phyloP scores from a whole-genome alignment of 2,329 filamentous ascomycete species.

The Phymatotrichopsis omnivora region DNA sequence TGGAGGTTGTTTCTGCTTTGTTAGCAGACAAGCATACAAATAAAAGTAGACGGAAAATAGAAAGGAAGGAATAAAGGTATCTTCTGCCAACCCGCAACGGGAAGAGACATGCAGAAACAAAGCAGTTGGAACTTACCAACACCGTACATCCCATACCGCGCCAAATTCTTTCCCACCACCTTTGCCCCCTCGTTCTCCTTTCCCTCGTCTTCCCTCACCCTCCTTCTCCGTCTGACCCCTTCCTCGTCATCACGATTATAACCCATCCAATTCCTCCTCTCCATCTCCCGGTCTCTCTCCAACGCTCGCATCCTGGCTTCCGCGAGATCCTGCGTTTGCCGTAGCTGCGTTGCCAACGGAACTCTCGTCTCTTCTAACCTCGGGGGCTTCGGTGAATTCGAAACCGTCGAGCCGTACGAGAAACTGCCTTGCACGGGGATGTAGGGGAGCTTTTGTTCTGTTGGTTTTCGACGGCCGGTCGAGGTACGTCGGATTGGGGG shows the following conservation, averaged over 20 bases:
- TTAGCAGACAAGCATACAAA: not conserved
- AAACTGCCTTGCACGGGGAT: slow-evolving; percentile 21
- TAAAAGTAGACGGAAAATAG: not conserved
- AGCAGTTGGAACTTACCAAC: not conserved
- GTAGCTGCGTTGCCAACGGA: slow-evolving; percentile 19
- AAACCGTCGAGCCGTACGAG: slow-evolving; percentile 24
- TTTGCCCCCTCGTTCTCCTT: slow-evolving; percentile 2
- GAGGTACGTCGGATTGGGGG: slow-evolving; percentile 19
- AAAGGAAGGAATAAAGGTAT: not conserved
- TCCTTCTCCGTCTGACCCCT: slow-evolving; percentile 3
- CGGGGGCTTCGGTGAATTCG: slow-evolving; percentile 25
- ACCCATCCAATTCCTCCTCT: slow-evolving; percentile 2
- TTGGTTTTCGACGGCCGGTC: slow-evolving; percentile 7
- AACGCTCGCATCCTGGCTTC: slow-evolving; percentile 23
- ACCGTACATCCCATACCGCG: too few species aligned
- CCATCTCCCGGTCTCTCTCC: slow-evolving; percentile 16
- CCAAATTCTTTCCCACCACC: not conserved
- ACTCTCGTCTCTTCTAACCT: slow-evolving; percentile 26
- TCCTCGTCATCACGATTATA: slow-evolving; percentile 1
- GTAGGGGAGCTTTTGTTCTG: slow-evolving; percentile 19
- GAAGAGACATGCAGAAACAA: not conserved
- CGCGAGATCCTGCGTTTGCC: slow-evolving; percentile 23
- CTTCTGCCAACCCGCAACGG: too few species aligned
- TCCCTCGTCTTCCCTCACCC: not conserved
- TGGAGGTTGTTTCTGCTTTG: slow-evolving; percentile 15